phyloP scores from a whole-genome alignment of 169 alveolate species.

The Babesia ovata region DNA sequence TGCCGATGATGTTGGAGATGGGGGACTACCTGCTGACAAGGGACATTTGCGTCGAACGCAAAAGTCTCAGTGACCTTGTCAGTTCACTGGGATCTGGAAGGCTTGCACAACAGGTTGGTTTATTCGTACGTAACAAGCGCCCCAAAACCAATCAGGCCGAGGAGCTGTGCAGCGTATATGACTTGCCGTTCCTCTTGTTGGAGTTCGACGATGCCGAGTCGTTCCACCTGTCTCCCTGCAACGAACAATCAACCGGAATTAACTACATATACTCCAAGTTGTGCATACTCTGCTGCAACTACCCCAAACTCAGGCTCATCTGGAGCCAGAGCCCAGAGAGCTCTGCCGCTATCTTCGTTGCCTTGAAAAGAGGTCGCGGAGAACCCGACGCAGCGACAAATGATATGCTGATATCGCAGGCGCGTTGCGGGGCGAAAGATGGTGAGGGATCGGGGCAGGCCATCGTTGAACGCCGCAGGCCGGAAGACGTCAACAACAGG shows the following conservation, averaged over 20 bases:
- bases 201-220: slow-evolving; percentile 65
- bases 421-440: neutral
- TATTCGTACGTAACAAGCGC: too few relatives aligned
- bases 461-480: slow-evolving; percentile 26
- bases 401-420: slow-evolving; percentile 21
- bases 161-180: slow-evolving; percentile 66
- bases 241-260: slow-evolving; percentile 22
- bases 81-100: slow-evolving; percentile 78
- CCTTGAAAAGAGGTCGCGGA: slow-evolving; percentile 50
- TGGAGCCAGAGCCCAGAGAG: slow-evolving; percentile 66
- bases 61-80: slow-evolving; percentile 76
- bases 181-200: slow-evolving; percentile 52
- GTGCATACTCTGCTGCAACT: slow-evolving; percentile 57
- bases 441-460: neutral
- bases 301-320: slow-evolving; percentile 60
- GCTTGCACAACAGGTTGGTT: slow-evolving; percentile 75
- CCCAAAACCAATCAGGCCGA: slow-evolving; percentile 12
- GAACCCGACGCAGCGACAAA: slow-evolving; percentile 56
- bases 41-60: slow-evolving; percentile 84
- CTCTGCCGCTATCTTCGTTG: slow-evolving; percentile 45
- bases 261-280: slow-evolving; percentile 58
- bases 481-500: slow-evolving; percentile 63
- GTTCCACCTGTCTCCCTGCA: slow-evolving; percentile 63
- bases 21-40: slow-evolving; percentile 85
- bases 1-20: slow-evolving; percentile 78